Percentiles rank a stretch among this genome's conserved stretches.
Evolutionary conservation across 805 yeast species (phyloP).

Genomic region (Candida railenensis): DNA sequence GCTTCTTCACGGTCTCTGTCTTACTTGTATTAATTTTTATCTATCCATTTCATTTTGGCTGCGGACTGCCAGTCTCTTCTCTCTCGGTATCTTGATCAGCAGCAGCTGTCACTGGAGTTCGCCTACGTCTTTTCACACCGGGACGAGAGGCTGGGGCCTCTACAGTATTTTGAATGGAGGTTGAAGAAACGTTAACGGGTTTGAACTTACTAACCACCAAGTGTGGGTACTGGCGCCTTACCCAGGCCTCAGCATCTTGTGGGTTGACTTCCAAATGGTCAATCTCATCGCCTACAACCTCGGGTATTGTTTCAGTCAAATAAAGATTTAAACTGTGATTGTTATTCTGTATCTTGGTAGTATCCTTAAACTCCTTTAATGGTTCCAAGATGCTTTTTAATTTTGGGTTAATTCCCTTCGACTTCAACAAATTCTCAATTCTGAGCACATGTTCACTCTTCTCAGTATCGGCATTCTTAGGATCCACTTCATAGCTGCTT

Average conservation of each 20-base stretch:
- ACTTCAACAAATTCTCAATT: slow-evolving; percentile 19
- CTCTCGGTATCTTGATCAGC: background rate
- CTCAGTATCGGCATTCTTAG: slow-evolving; percentile 1
- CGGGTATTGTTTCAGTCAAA: slow-evolving; percentile 37
- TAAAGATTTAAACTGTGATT: slow-evolving; percentile 24
- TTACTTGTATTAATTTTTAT: background rate
- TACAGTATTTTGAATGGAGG: background rate
- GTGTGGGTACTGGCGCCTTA: slow-evolving; percentile 33
- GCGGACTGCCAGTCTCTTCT: background rate
- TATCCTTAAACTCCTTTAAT: slow-evolving; percentile 11
- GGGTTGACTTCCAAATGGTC: slow-evolving; percentile 37
- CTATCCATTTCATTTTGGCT: background rate
- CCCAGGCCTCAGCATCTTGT: slow-evolving; percentile 38
- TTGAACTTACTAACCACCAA: slow-evolving; percentile 34
- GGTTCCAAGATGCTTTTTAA: slow-evolving; percentile 17
- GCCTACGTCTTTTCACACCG: background rate
- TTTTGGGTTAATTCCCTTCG: slow-evolving; percentile 16
- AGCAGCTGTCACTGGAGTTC: slow-evolving; percentile 1
- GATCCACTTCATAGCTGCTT: slow-evolving; percentile 14
- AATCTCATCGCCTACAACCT: slow-evolving; percentile 35
- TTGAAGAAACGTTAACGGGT: slow-evolving; percentile 18
- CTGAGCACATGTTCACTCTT: slow-evolving; percentile 14
- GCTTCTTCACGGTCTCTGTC: no score
- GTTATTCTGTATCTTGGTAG: slow-evolving; percentile 13
- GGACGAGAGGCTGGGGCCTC: background rate